These are phyloP conservation scores for Sporothrix schenckii DNA, from an alignment of 2,329 filamentous ascomycete species.

Conservation along the genomic window DNA sequence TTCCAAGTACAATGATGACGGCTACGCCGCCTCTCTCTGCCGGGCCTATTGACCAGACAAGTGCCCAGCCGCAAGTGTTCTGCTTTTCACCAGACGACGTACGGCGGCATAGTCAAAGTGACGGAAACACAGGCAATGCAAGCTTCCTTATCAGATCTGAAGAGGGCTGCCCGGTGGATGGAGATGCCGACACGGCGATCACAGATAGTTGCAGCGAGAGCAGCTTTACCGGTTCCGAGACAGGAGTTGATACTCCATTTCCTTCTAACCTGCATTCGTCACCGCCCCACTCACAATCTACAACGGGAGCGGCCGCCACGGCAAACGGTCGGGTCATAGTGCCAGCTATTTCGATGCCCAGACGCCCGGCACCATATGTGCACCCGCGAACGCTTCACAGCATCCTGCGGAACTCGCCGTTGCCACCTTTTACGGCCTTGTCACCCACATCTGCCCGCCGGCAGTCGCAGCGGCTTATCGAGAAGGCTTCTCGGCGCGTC, in stretches of 20 bases:
- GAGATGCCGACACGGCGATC: constrained; percentile 13
- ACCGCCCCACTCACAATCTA: constrained; percentile 18
- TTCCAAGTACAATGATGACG: constrained; percentile 63
- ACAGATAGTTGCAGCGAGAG: constrained; percentile 21
- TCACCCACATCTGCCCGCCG: constrained; percentile 58
- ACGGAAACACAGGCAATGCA: background rate
- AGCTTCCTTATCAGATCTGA: background rate
- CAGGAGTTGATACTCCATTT: constrained; percentile 2
- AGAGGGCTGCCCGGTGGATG: background rate
- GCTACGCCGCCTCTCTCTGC: constrained; percentile 63
- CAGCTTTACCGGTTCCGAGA: constrained; percentile 22
- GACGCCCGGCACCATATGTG: constrained; percentile 54
- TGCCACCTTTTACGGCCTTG: constrained; percentile 56
- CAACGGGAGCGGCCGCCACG: constrained; percentile 36
- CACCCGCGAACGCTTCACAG: constrained; percentile 63
- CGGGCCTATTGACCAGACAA: constrained; percentile 50
- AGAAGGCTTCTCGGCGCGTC: constrained; percentile 59
- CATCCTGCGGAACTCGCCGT: constrained; percentile 67
- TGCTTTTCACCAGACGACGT: constrained; percentile 46
- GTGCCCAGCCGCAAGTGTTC: constrained; percentile 47
- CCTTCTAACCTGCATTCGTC: constrained; percentile 17
- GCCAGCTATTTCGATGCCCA: constrained; percentile 40
- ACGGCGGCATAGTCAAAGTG: background rate
- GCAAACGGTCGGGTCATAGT: constrained; percentile 46
- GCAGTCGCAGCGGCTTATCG: constrained; percentile 58